Percentiles rank a stretch among this genome's conserved stretches.
Evolutionary conservation across 2,329 filamentous ascomycete genomes (phyloP).

Genomic region (Fonsecaea pugnacius): DNA sequence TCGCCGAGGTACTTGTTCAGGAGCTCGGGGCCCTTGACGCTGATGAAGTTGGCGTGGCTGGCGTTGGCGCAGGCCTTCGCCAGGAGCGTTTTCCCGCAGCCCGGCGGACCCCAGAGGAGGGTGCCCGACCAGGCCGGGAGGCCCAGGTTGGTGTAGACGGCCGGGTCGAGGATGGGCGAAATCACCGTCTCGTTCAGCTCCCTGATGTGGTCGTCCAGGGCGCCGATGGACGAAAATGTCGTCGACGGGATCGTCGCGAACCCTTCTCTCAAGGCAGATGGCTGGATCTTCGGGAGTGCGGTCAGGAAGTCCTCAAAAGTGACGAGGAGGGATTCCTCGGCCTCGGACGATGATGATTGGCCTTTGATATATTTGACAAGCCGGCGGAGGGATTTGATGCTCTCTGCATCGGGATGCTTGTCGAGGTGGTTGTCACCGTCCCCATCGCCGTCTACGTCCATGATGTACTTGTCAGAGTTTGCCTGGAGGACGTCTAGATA

Average conservation of each 20-base stretch:
- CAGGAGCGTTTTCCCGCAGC: conserved; percentile 94
- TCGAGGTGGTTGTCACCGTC: conserved; percentile 43
- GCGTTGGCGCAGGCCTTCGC: conserved; percentile 97
- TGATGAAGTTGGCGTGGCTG: conserved; percentile 96
- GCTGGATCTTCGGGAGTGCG: conserved; percentile 75
- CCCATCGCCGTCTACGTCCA: conserved; percentile 58
- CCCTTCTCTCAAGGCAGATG: conserved; percentile 86
- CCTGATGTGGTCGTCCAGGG: conserved; percentile 75
- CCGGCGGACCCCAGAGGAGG: conserved; percentile 93
- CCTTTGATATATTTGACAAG: conserved; percentile 28
- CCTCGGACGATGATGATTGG: conserved; percentile 6
- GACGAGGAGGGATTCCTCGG: conserved; percentile 56
- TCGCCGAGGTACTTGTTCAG: conserved; percentile 98
- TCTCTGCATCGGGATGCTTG: conserved; percentile 29
- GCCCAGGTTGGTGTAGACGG: conserved; percentile 75
- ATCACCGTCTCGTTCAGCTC: conserved; percentile 86
- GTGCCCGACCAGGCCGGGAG: conserved; percentile 83
- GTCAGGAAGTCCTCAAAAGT: conserved; percentile 71
- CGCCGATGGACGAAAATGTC: conserved; percentile 91
- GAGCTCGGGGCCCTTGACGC: conserved; percentile 92
- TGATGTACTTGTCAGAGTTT: conserved; percentile 49
- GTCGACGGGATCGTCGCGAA: conserved; percentile 94
- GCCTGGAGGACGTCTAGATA: conserved; percentile 59
- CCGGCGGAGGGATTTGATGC: conserved; percentile 30
- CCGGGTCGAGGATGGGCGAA: conserved; percentile 81